These are phyloP conservation scores for Cercospora berteroae DNA, from an alignment of 2,329 filamentous ascomycete genomes.

Conservation along the genomic window DNA sequence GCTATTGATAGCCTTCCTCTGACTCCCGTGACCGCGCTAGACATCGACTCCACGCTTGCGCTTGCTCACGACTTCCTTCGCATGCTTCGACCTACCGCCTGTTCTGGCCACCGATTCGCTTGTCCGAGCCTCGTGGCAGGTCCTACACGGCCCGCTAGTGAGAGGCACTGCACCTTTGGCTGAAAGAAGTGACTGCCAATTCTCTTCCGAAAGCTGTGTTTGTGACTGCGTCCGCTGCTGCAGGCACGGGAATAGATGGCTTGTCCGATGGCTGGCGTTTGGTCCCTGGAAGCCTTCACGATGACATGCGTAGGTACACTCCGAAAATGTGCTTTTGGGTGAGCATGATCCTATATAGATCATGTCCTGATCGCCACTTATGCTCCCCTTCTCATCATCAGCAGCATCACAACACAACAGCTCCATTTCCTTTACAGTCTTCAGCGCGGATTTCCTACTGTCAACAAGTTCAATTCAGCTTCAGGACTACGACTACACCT, in stretches of 20 bases:
- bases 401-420: conserved; percentile 15
- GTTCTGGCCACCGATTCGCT: not conserved
- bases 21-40: conserved; percentile 1
- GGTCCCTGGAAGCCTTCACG: not conserved
- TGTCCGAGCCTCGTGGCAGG: conserved; percentile 3
- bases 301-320: not conserved
- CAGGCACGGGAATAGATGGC: conserved; percentile 23
- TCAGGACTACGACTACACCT: conserved; percentile 12
- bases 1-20: conserved; percentile 7
- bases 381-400: conserved; percentile 17
- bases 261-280: not conserved
- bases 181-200: conserved; percentile 11
- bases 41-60: not conserved
- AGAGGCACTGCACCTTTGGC: conserved; percentile 18
- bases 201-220: conserved; percentile 11
- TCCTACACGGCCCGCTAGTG: conserved; percentile 7
- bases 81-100: not conserved
- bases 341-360: conserved; percentile 22
- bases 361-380: not conserved
- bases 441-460: conserved; percentile 10
- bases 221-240: conserved; percentile 20
- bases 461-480: conserved; percentile 11
- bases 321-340: not conserved
- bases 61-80: not conserved
- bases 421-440: conserved; percentile 20